A percentile compares a stretch with the other conserved stretches of the same genome.
phyloP scores from a whole-genome alignment of 2,329 filamentous ascomycete species.

The Arthrobotrys conoides region DNA sequence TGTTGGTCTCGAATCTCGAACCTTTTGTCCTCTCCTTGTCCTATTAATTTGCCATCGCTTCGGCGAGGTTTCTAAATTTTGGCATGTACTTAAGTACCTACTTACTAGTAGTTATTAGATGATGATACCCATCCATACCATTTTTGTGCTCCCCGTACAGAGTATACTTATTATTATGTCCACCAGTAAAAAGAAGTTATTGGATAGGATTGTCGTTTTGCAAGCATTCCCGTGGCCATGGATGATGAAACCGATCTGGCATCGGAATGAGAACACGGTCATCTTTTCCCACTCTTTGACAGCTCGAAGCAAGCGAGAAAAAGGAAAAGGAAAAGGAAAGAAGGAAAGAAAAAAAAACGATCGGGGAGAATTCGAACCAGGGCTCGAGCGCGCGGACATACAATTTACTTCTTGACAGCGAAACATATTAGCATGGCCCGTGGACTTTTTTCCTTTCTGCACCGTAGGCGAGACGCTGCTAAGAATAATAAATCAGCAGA shows the following conservation, averaged over 20 bases:
- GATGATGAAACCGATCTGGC: slow-evolving; percentile 58
- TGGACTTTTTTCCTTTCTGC: too few species aligned
- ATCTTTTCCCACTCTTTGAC: slow-evolving; percentile 51
- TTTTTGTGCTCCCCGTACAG: slow-evolving; percentile 9
- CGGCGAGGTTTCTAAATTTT: slow-evolving; percentile 43
- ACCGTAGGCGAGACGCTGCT: slow-evolving; percentile 39
- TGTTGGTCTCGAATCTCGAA: slow-evolving; percentile 32
- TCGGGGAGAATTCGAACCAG: slow-evolving; percentile 45
- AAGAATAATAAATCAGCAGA: slow-evolving; percentile 49
- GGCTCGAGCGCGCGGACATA: slow-evolving; percentile 47
- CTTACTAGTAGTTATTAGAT: too few species aligned
- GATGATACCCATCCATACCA: slow-evolving; percentile 17
- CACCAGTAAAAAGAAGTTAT: slow-evolving; percentile 18
- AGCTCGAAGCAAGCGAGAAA: slow-evolving; percentile 36
- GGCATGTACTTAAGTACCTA: too few species aligned
- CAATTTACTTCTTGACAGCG: slow-evolving; percentile 22
- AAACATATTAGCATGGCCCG: slow-evolving; percentile 21
- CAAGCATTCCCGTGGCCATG: slow-evolving; percentile 41
- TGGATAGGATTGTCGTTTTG: slow-evolving; percentile 36
- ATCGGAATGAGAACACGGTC: slow-evolving; percentile 55
- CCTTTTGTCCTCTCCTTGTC: neutral
- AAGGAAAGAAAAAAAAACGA: too few species aligned
- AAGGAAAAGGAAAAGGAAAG: too few species aligned
- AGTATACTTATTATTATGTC: too few species aligned
- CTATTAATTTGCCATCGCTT: slow-evolving; percentile 56